A percentile compares a stretch with the other conserved stretches of the same genome.
Conservation (phyloP, 331 rosid species). For the Erythrophleum ivorense region DNA sequence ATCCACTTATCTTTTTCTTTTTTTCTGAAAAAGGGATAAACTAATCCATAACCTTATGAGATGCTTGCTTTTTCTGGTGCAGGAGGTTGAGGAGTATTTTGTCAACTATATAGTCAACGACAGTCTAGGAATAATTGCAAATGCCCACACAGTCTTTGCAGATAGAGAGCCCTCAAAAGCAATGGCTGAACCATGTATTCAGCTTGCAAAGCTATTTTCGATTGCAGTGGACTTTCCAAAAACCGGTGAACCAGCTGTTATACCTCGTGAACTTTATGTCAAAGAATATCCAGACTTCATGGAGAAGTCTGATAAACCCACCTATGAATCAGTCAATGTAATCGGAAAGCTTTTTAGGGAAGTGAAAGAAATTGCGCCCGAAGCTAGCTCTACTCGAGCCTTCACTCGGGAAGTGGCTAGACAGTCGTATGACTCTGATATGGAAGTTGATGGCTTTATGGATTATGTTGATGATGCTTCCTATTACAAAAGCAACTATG, state of each 20-base stretch:
- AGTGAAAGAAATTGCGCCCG: constrained; percentile 58
- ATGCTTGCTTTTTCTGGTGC: constrained; percentile 45
- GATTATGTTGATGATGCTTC: constrained; percentile 79
- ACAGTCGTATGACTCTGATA: constrained; percentile 66
- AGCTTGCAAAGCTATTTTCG: constrained; percentile 74
- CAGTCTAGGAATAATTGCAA: constrained; percentile 88
- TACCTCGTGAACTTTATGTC: constrained; percentile 56
- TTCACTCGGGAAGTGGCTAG: constrained; percentile 61
- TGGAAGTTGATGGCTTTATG: constrained; percentile 79
- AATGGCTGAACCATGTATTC: constrained; percentile 59
- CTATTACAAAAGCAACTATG: constrained; percentile 67
- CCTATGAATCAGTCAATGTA: constrained; percentile 60
- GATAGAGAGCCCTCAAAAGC: constrained; percentile 62
- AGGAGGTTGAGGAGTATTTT: constrained; percentile 88
- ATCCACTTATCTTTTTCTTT: not conserved
- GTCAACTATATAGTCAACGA: constrained; percentile 77
- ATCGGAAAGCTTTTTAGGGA: constrained; percentile 83
- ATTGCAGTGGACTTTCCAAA: constrained; percentile 92
- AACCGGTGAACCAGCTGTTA: constrained; percentile 81
- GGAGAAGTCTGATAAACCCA: constrained; percentile 78
- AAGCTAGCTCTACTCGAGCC: constrained; percentile 34
- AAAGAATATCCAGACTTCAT: constrained; percentile 90
- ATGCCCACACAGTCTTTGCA: constrained; percentile 86
- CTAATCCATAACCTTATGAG: not conserved
- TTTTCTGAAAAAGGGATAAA: not conserved